Percentiles rank a stretch among this genome's conserved stretches.
Evolutionary conservation across 345 rosid species (phyloP).

Genomic region (Corchorus olitorius): DNA sequence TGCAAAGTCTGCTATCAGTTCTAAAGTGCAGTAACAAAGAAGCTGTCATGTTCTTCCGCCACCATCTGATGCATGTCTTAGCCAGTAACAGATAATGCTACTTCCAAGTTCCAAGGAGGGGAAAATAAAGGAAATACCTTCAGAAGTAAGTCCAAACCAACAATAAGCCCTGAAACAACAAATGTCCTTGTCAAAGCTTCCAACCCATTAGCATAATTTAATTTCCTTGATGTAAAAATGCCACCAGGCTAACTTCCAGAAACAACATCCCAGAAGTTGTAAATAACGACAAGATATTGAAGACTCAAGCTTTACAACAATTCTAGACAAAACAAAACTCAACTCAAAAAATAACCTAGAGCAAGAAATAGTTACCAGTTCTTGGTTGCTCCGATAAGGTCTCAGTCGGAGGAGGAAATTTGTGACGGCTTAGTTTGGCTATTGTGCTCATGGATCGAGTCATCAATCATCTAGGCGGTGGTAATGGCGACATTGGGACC

Average conservation of each 20-base stretch:
- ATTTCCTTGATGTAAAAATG: slow-evolving; percentile 89
- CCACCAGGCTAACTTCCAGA: slow-evolving; percentile 93
- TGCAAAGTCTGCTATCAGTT: not conserved
- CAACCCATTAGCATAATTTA: slow-evolving; percentile 77
- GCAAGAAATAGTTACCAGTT: no score
- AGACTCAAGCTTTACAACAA: no score
- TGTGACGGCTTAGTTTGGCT: no score
- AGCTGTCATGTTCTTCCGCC: not conserved
- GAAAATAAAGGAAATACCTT: slow-evolving; percentile 52
- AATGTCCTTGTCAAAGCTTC: slow-evolving; percentile 79
- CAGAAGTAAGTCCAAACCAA: slow-evolving; percentile 78
- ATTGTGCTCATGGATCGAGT: not conserved
- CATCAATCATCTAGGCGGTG: no score
- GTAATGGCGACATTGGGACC: no score
- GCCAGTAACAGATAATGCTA: slow-evolving; percentile 4
- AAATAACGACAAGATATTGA: slow-evolving; percentile 65
- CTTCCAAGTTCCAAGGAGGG: not conserved
- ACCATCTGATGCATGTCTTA: not conserved
- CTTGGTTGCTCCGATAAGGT: no score
- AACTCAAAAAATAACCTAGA: no score
- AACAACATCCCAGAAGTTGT: slow-evolving; percentile 93
- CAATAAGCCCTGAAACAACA: slow-evolving; percentile 67
- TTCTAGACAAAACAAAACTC: no score
- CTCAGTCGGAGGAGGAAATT: no score
- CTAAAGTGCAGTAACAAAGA: slow-evolving; percentile 5